These are phyloP conservation scores for Termitomyces sp. DNA, from an alignment of 1,284 basidiomycete genomes.

Conservation along the genomic window DNA sequence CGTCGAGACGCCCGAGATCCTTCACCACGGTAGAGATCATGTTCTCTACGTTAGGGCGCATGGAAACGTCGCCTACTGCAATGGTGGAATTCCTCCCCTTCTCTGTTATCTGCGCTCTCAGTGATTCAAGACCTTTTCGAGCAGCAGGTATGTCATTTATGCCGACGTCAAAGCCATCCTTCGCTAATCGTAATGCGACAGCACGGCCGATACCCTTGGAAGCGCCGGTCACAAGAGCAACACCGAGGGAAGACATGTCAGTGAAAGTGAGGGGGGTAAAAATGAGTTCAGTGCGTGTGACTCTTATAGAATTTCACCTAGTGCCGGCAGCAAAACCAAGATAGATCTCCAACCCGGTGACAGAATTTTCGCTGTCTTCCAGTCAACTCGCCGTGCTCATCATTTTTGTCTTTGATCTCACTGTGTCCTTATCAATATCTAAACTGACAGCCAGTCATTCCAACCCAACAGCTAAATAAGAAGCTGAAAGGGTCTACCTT, in stretches of 20 bases:
- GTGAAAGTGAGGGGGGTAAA: not conserved
- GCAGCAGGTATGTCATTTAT: conserved; percentile 13
- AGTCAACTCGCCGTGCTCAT: too few species aligned
- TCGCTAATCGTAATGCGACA: conserved; percentile 10
- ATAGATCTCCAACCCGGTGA: too few species aligned
- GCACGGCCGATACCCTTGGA: conserved; percentile 13
- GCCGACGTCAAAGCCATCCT: conserved; percentile 14
- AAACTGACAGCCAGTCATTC: too few species aligned
- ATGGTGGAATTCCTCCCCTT: conserved; percentile 10
- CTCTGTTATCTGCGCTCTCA: conserved; percentile 7
- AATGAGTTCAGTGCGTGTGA: not conserved
- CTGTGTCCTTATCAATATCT: too few species aligned
- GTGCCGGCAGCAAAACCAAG: not conserved
- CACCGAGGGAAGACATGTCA: conserved; percentile 7
- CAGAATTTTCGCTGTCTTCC: too few species aligned
- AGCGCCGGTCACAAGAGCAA: conserved; percentile 14
- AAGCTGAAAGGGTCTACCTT: too few species aligned
- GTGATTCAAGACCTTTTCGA: conserved; percentile 1
- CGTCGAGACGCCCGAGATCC: conserved; percentile 20
- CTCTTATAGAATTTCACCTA: not conserved
- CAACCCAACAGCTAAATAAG: too few species aligned
- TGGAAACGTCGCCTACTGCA: conserved; percentile 12
- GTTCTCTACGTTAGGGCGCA: conserved; percentile 5
- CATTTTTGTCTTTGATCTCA: too few species aligned
- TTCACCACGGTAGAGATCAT: conserved; percentile 17